Conservation (phyloP, 176 grass and related monocot genomes). For the maize (Zea mays) region Zm-B73-REFERENCE-NAM-5.0 NC_050104.1:160728501-160729000, state of each 20-base stretch:
- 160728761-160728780: neutral
- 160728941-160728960: too few relatives aligned
- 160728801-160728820: neutral
- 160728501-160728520: too few relatives aligned
- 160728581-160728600: neutral
- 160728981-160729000: too few relatives aligned
- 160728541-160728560: slow-evolving; percentile 4
- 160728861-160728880: too few relatives aligned
- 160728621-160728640: neutral
- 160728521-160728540: neutral
- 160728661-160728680: neutral
- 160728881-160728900: too few relatives aligned
- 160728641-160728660: neutral
- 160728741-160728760: neutral
- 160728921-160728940: too few relatives aligned
- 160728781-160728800: neutral
- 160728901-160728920: too few relatives aligned
- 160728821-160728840: neutral
- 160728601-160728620: neutral
- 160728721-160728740: neutral
- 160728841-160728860: too few relatives aligned
- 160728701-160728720: neutral
- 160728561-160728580: neutral
- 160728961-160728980: too few relatives aligned
- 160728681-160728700: neutral